Conservation (phyloP, 371 early-diverging fungal genomes). For the Syncephalastrum racemosum region DNA sequence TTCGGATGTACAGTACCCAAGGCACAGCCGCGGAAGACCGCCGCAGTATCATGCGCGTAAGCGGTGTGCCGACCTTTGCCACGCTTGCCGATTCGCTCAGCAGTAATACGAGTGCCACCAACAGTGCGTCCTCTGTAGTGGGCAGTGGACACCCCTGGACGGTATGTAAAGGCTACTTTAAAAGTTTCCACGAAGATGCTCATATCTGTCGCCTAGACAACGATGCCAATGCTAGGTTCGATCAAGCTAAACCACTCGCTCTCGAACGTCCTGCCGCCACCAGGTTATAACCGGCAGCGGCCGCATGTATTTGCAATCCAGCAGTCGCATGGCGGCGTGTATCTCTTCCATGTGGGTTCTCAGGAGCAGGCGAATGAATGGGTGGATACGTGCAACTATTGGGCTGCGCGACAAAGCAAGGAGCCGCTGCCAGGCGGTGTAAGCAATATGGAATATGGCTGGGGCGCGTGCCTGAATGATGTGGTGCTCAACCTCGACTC, state of each 20-base stretch:
- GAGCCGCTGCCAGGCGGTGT: conserved; percentile 86
- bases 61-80: conserved; percentile 22
- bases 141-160: conserved; percentile 8
- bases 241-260: conserved; percentile 79
- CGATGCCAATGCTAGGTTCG: conserved; percentile 46
- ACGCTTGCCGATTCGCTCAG: conserved; percentile 46
- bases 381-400: conserved; percentile 87
- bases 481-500: conserved; percentile 34
- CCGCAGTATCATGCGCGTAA: conserved; percentile 30
- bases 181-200: background rate
- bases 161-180: conserved; percentile 11
- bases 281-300: conserved; percentile 77
- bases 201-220: conserved; percentile 5
- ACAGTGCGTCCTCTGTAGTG: background rate
- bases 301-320: conserved; percentile 86
- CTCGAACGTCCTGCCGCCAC: conserved; percentile 78
- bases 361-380: conserved; percentile 75
- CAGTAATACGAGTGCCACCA: conserved; percentile 6
- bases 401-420: conserved; percentile 88
- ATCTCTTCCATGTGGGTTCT: conserved; percentile 78
- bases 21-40: conserved; percentile 20
- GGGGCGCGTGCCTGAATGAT: conserved; percentile 68
- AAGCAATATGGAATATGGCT: conserved; percentile 89
- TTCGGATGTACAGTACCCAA: conserved; percentile 71
- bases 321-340: conserved; percentile 75